Evolutionary conservation across 148 eudicot species (phyloP).

Genomic region (Amaranthus hypochondriacus): DNA sequence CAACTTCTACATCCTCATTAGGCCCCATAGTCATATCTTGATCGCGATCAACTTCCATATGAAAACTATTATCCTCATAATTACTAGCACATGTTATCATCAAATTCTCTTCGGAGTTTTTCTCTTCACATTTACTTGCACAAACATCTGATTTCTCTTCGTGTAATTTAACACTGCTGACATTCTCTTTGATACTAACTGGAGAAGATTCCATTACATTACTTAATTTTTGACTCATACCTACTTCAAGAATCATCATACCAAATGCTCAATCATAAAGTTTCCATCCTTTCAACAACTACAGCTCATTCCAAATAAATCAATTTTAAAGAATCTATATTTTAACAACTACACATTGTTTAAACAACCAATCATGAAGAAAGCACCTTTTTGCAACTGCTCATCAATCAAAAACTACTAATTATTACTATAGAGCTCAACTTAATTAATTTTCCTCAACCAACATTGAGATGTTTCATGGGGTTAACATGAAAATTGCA

Average conservation of each 20-base stretch:
- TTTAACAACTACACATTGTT: neutral
- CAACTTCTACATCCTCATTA: slow-evolving; percentile 31
- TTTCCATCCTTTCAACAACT: slow-evolving; percentile 1
- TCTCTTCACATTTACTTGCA: slow-evolving; percentile 36
- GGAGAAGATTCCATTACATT: slow-evolving; percentile 34
- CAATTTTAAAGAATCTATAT: neutral
- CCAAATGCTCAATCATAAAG: neutral
- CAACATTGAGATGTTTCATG: neutral
- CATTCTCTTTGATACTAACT: slow-evolving; percentile 23
- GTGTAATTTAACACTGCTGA: slow-evolving; percentile 20
- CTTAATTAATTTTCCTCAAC: neutral
- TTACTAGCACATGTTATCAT: slow-evolving; percentile 29
- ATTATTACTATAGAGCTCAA: slow-evolving; percentile 14
- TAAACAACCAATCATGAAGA: neutral
- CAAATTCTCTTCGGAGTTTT: slow-evolving; percentile 28
- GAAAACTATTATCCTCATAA: slow-evolving; percentile 29
- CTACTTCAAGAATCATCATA: slow-evolving; percentile 45
- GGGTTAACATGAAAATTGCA: neutral
- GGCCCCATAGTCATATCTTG: slow-evolving; percentile 10
- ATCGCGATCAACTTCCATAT: slow-evolving; percentile 29
- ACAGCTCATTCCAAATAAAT: neutral
- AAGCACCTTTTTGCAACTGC: neutral
- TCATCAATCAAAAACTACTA: slow-evolving; percentile 9
- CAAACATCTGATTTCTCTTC: slow-evolving; percentile 36
- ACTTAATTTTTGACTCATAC: slow-evolving; percentile 29